These are phyloP conservation scores for Trichoderma endophyticum DNA, from an alignment of 2,329 filamentous ascomycete species.

Conservation along the genomic window DNA sequence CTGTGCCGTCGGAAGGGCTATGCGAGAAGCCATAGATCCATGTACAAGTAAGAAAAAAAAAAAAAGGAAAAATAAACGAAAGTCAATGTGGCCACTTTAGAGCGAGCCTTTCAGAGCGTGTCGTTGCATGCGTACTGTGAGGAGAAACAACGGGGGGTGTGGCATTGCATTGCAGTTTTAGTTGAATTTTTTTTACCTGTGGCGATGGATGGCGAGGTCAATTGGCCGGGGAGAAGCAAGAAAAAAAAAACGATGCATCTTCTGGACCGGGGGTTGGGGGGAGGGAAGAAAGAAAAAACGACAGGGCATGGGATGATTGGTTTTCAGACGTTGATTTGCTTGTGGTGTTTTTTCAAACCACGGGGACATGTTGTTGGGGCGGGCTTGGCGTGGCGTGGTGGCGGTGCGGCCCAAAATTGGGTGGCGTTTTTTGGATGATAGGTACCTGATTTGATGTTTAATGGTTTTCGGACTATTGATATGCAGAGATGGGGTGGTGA, in stretches of 20 bases:
- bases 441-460: background rate
- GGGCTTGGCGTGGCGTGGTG: background rate
- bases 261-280: background rate
- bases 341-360: background rate
- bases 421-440: background rate
- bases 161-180: background rate
- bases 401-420: constrained; percentile 10
- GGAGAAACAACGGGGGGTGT: background rate
- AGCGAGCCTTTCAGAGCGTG: background rate
- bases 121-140: constrained; percentile 1
- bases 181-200: background rate
- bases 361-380: background rate
- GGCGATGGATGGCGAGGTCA: background rate
- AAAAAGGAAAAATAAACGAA: background rate
- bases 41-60: background rate
- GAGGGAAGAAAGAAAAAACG: background rate
- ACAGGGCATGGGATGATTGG: background rate
- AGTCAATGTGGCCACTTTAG: background rate
- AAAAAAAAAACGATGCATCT: constrained; percentile 2
- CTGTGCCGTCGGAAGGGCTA: background rate
- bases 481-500: background rate
- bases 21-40: background rate
- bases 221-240: background rate
- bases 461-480: background rate
- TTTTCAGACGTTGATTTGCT: background rate